Evolutionary conservation across 2,329 filamentous ascomycete genomes (phyloP).

Genomic region (Verruconis gallopava): DNA sequence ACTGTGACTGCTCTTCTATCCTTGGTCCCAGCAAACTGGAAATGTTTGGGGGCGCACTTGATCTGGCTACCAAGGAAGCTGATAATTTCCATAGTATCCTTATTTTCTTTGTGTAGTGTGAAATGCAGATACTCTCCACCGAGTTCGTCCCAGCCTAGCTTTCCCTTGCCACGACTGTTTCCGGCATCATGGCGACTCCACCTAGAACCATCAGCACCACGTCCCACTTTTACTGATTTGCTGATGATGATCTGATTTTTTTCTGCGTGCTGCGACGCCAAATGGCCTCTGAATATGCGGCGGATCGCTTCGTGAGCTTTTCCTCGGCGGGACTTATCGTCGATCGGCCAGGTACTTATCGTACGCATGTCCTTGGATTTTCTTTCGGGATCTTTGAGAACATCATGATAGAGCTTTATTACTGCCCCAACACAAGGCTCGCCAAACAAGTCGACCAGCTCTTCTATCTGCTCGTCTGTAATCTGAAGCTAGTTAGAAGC

Average conservation of each 20-base stretch:
- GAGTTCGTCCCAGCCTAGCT: slow-evolving; percentile 49
- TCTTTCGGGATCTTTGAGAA: slow-evolving; percentile 40
- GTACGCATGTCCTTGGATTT: slow-evolving; percentile 43
- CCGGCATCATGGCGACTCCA: slow-evolving; percentile 10
- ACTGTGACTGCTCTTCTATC: slow-evolving; percentile 77
- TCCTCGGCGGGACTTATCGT: slow-evolving; percentile 48
- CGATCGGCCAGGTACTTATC: slow-evolving; percentile 40
- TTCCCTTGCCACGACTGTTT: slow-evolving; percentile 21
- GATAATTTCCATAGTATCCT: slow-evolving; percentile 87
- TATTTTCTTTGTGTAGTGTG: slow-evolving; percentile 91
- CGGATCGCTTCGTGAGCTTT: slow-evolving; percentile 56
- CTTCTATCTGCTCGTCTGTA: slow-evolving; percentile 24
- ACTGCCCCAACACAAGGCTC: slow-evolving; percentile 37
- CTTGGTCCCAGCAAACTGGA: slow-evolving; percentile 81
- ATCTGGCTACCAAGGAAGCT: slow-evolving; percentile 62
- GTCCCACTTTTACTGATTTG: slow-evolving; percentile 10
- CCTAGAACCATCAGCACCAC: slow-evolving; percentile 15
- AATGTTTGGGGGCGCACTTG: slow-evolving; percentile 53
- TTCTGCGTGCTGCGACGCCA: slow-evolving; percentile 64
- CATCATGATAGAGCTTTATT: slow-evolving; percentile 40
- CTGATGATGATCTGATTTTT: slow-evolving; percentile 51
- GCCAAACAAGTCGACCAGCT: slow-evolving; percentile 37
- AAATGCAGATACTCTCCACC: slow-evolving; percentile 81
- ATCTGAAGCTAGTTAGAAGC: too few species aligned
- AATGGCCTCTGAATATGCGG: slow-evolving; percentile 58